Conservation (phyloP, 139 green algal genomes). For the Yamagishiella unicocca region DNA sequence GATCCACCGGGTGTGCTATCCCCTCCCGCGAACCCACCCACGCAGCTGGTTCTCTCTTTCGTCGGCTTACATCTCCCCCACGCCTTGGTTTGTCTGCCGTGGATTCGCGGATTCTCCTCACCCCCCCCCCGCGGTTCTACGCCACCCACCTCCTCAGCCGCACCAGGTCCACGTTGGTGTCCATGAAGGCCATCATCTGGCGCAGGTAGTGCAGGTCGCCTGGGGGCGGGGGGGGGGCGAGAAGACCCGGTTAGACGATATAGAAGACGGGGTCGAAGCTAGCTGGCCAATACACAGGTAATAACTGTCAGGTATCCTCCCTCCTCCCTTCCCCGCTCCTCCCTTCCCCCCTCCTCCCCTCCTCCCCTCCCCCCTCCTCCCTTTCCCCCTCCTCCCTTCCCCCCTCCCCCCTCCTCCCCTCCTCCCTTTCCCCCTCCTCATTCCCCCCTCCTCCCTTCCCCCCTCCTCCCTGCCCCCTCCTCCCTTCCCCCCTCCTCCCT, state of each 20-base stretch:
- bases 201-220: conserved; percentile 50
- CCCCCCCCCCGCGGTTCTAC: too few relatives aligned
- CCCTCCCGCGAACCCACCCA: too few relatives aligned
- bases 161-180: conserved; percentile 52
- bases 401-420: neutral
- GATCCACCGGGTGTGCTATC: too few relatives aligned
- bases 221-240: neutral
- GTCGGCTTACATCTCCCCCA: too few relatives aligned
- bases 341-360: neutral
- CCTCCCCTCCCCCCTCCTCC: neutral
- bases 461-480: too few relatives aligned
- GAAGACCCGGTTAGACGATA: neutral
- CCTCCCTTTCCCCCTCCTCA: neutral
- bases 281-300: neutral
- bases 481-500: neutral
- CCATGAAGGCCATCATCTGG: conserved; percentile 50
- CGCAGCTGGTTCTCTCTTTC: too few relatives aligned
- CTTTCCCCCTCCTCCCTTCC: neutral
- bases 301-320: neutral
- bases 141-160: conserved; percentile 25
- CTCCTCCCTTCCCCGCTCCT: too few relatives aligned
- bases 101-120: too few relatives aligned
- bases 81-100: too few relatives aligned
- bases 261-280: neutral
- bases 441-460: too few relatives aligned